These are phyloP conservation scores for Melanopsichium pennsylvanicum DNA, from an alignment of 1,284 basidiomycete species.

Conservation along the genomic window DNA sequence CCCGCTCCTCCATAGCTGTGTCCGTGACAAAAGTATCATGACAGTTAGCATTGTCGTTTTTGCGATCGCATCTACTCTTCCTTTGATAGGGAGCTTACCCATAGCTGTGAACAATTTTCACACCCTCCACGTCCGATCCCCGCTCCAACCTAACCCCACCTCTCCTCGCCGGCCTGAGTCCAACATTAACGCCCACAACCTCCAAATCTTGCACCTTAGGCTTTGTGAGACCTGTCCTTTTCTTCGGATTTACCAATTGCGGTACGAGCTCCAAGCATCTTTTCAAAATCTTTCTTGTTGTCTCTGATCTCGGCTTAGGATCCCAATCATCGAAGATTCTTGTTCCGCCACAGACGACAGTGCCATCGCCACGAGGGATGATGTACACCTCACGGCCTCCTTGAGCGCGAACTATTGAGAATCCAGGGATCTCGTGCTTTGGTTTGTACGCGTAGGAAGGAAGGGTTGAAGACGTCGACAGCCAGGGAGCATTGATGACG, in stretches of 20 bases:
- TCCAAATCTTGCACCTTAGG: constrained; percentile 39
- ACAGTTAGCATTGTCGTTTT: no score
- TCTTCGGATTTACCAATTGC: constrained; percentile 19
- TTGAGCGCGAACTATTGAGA: constrained; percentile 30
- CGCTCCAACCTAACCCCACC: constrained; percentile 46
- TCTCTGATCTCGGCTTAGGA: constrained; percentile 22
- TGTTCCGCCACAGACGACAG: constrained; percentile 56
- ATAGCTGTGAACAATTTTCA: constrained; percentile 35
- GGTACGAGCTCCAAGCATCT: constrained; percentile 38
- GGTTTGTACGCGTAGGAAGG: background rate
- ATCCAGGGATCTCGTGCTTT: constrained; percentile 16
- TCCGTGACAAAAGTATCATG: no score
- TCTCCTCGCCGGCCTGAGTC: constrained; percentile 47
- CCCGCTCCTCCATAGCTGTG: constrained; percentile 46
- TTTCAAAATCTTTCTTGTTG: constrained; percentile 47
- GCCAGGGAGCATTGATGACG: constrained; percentile 53
- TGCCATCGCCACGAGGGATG: constrained; percentile 55
- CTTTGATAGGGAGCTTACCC: constrained; percentile 11
- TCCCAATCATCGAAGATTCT: constrained; percentile 46
- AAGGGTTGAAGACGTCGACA: constrained; percentile 2
- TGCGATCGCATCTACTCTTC: no score
- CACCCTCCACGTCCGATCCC: constrained; percentile 12
- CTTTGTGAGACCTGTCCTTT: background rate
- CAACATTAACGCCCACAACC: constrained; percentile 47
- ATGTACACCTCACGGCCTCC: constrained; percentile 52